These are phyloP conservation scores for Knoxdaviesia proteae DNA, from an alignment of 2,329 filamentous ascomycete genomes.

Conservation along the genomic window DNA sequence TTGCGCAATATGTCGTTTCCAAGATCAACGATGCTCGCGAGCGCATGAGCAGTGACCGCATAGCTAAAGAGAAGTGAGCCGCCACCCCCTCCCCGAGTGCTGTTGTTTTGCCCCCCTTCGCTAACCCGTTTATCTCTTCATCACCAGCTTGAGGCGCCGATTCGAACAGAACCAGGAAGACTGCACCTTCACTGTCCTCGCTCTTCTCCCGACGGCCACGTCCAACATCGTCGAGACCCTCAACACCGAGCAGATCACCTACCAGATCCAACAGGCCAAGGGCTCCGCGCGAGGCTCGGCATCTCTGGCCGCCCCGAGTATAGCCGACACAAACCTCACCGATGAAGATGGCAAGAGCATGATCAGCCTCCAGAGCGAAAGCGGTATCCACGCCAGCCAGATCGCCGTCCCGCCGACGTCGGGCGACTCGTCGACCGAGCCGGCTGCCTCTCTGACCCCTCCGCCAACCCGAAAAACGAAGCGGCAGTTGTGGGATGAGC, in stretches of 20 bases:
- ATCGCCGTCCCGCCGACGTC: constrained; percentile 28
- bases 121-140: not conserved
- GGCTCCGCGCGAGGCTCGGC: constrained; percentile 37
- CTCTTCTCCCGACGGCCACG: constrained; percentile 76
- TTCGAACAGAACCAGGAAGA: constrained; percentile 99
- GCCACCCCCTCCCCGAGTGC: not conserved
- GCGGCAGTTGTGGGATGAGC: constrained; percentile 87
- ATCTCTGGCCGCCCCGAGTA: constrained; percentile 34
- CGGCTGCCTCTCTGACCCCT: not conserved
- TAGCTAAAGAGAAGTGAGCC: constrained; percentile 83
- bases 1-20: constrained; percentile 74
- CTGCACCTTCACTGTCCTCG: constrained; percentile 95
- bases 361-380: constrained; percentile 56
- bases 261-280: constrained; percentile 88
- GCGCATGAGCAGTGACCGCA: constrained; percentile 89
- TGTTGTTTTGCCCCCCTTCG: not conserved
- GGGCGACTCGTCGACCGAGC: not conserved
- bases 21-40: constrained; percentile 88
- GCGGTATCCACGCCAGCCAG: constrained; percentile 69
- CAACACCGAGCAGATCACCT: constrained; percentile 79
- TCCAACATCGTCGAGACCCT: constrained; percentile 73
- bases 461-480: constrained; percentile 48
- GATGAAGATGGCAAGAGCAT: constrained; percentile 72
- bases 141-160: constrained; percentile 60
- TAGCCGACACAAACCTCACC: constrained; percentile 49